Evolutionary conservation across 2,329 filamentous ascomycete genomes (phyloP), one percentile per base, ranked within the genome.

Genomic region (Epichloe coenophiala): DNA sequence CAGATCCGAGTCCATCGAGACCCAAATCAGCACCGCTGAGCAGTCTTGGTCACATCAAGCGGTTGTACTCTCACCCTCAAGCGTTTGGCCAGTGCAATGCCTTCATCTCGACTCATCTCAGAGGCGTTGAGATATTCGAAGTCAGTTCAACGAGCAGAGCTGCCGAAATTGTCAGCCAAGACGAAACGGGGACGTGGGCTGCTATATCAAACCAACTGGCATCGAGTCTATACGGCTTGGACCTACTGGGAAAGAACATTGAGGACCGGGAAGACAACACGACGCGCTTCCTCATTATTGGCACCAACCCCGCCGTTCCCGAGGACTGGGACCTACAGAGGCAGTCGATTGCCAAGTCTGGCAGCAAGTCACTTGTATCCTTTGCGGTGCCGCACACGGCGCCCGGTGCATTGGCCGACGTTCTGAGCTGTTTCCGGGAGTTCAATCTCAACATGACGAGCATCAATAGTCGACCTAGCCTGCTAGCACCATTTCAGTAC

Each of bases 61-160:
- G 84, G 60, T 68, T 98, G 40, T 95, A 95, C 71, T 93, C 88
- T 23, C 93, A 98, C 67, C 90, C 91, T 9, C 93, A 98, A 68
- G 93, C 89, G 31, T 95, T 93, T 74, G 89, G 89, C 27, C 93
- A 98, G 69, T 96, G 90, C 67, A 81, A 82, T 43, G 67, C 63
- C 8, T 95, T 95, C 67, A 76, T 96, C 27, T 72, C 75, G 8
- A 71, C 74, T 31, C 73, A 86, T 59, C 77, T 95, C 54, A 82
- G 81, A 58, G 79, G 79, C 43, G 74, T 84, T n/a, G 88, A 95
- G 69, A 77, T 83, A 48, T 78, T 91, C 53, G 90, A 97, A 63
- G 84, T 88, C 42, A 85, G 82, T 54, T 93, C 86, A 31, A 98
- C 93, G 5, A 90, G 85, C 58, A 83, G 81, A 56, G 93, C 88